Evolutionary conservation across 805 yeast species (phyloP).

Genomic region (Nakazawaea ernobii): DNA sequence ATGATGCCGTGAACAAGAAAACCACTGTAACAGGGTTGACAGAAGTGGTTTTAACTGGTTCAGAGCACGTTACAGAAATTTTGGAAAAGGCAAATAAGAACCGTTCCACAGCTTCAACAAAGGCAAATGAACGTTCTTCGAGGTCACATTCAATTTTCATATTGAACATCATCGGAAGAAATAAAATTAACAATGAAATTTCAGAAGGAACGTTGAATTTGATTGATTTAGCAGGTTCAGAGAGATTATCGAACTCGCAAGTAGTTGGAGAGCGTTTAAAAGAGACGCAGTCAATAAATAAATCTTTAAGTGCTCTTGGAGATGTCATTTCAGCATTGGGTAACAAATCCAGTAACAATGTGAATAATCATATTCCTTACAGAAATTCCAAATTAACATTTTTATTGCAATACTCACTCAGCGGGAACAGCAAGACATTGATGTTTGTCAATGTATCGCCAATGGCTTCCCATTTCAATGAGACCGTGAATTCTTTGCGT

Average conservation of each 20-base stretch:
- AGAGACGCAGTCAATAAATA: conserved; percentile 88
- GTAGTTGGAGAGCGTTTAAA: conserved; percentile 74
- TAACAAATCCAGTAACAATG: conserved; percentile 23
- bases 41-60: conserved; percentile 34
- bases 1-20: conserved; percentile 45
- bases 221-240: conserved; percentile 94
- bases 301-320: conserved; percentile 80
- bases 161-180: conserved; percentile 51
- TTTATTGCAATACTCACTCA: conserved; percentile 73
- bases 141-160: conserved; percentile 86
- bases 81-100: conserved; percentile 51
- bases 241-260: conserved; percentile 68
- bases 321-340: conserved; percentile 79
- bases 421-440: conserved; percentile 82
- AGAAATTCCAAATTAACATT: conserved; percentile 76
- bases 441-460: conserved; percentile 93
- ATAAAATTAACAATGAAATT: conserved; percentile 40
- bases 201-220: conserved; percentile 64
- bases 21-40: conserved; percentile 62
- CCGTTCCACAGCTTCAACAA: conserved; percentile 78
- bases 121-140: conserved; percentile 77
- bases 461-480: conserved; percentile 51
- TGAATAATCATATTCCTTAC: conserved; percentile 52
- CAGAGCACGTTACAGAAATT: conserved; percentile 42
- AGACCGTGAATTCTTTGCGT: conserved; percentile 77